A percentile compares a stretch with the other conserved stretches of the same genome.
These are phyloP conservation scores for Carpinus viminea DNA, from an alignment of 306 rosid species.

Conservation along the genomic window DNA sequence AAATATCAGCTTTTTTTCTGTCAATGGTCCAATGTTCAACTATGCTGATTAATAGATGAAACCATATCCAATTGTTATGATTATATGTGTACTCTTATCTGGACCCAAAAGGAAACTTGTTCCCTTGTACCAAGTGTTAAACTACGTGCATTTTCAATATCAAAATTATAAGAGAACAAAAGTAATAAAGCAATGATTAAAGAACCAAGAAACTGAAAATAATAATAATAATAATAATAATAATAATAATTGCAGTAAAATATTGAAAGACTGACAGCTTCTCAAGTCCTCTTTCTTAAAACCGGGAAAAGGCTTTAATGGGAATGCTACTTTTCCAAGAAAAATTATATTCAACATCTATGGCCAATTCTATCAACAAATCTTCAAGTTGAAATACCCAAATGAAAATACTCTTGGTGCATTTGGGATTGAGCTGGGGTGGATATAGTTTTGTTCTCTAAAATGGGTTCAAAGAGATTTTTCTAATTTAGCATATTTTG, in stretches of 20 bases:
- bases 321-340: slow-evolving; percentile 24
- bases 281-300: slow-evolving; percentile 2
- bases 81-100: neutral
- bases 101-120: neutral
- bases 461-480: too few relatives aligned
- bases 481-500: too few relatives aligned
- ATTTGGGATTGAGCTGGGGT: too few relatives aligned
- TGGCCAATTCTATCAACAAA: slow-evolving; percentile 1
- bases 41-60: too few relatives aligned
- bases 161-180: neutral
- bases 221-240: neutral
- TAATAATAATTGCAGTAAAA: neutral
- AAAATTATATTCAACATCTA: slow-evolving; percentile 20
- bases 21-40: too few relatives aligned
- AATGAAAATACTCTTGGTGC: too few relatives aligned
- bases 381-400: too few relatives aligned
- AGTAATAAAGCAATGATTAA: neutral
- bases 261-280: neutral
- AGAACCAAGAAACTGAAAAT: neutral
- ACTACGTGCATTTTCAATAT: neutral
- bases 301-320: neutral
- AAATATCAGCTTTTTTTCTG: too few relatives aligned
- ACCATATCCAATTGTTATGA: neutral
- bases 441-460: too few relatives aligned
- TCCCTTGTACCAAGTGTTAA: neutral